Conservation (phyloP, 2,329 filamentous ascomycete species). For the Exophiala xenobiotica region DNA sequence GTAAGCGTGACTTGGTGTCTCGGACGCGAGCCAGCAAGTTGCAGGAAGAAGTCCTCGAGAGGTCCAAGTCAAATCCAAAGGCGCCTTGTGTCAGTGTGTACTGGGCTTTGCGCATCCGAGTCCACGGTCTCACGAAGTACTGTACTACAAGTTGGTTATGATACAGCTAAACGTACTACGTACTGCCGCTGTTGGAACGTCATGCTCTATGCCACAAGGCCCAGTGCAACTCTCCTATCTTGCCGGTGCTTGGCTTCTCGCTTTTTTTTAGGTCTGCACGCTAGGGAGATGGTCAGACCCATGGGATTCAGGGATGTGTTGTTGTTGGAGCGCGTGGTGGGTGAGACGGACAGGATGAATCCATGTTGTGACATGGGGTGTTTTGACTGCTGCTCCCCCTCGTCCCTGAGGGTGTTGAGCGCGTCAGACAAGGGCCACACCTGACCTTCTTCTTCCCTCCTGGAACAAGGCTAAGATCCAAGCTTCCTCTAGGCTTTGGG, state of each 20-base stretch:
- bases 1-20: conserved; percentile 23
- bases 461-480: neutral
- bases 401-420: conserved; percentile 16
- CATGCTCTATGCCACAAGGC: no score
- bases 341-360: conserved; percentile 23
- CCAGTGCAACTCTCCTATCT: neutral
- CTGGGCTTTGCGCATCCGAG: neutral
- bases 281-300: neutral
- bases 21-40: conserved; percentile 24
- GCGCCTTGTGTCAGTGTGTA: neutral
- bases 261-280: no score
- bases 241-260: no score
- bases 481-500: conserved; percentile 3
- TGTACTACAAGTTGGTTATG: no score
- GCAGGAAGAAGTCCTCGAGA: conserved; percentile 3
- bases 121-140: neutral
- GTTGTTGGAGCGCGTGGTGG: conserved; percentile 23
- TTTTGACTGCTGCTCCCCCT: conserved; percentile 20
- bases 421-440: conserved; percentile 19
- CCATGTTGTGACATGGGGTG: conserved; percentile 30
- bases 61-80: conserved; percentile 3
- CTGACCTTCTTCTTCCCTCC: neutral
- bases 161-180: no score
- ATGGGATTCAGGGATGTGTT: conserved; percentile 11
- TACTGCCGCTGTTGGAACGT: no score